Conservation (phyloP, 2,329 filamentous ascomycete species). For the Fusarium sp. region DNA sequence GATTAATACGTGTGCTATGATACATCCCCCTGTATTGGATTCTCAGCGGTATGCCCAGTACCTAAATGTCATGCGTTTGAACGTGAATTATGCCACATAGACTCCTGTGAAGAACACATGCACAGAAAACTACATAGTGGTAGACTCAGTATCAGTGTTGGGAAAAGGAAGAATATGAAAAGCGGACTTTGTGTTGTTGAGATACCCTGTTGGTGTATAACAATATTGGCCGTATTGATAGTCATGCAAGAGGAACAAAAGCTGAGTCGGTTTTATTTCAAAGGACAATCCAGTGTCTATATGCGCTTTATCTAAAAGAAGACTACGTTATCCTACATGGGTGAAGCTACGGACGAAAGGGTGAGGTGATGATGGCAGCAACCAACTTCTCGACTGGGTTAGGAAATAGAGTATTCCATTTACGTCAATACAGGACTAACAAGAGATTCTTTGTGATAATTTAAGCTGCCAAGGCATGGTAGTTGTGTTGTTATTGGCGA, state of each 20-base stretch:
- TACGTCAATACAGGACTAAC: rapidly evolving
- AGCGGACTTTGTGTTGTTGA: background rate
- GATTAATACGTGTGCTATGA: too few species aligned
- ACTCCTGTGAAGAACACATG: too few species aligned
- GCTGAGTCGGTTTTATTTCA: too few species aligned
- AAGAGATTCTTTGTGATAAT: background rate
- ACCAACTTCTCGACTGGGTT: too few species aligned
- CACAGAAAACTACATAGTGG: too few species aligned
- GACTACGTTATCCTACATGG: background rate
- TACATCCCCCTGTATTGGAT: too few species aligned
- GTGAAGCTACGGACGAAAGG: background rate
- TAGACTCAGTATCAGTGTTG: too few species aligned
- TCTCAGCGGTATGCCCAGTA: too few species aligned
- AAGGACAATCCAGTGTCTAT: too few species aligned
- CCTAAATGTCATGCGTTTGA: too few species aligned
- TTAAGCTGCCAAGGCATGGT: too few species aligned
- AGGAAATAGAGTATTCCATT: background rate
- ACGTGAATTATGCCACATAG: too few species aligned
- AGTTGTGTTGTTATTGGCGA: background rate
- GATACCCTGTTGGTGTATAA: background rate
- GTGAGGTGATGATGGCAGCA: background rate
- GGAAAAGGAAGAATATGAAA: background rate
- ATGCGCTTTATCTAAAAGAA: background rate
- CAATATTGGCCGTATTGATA: background rate
- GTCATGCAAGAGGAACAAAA: background rate